Evolutionary conservation across 176 grass and related monocot species (phyloP).

Genomic region (Poa pratensis): DNA sequence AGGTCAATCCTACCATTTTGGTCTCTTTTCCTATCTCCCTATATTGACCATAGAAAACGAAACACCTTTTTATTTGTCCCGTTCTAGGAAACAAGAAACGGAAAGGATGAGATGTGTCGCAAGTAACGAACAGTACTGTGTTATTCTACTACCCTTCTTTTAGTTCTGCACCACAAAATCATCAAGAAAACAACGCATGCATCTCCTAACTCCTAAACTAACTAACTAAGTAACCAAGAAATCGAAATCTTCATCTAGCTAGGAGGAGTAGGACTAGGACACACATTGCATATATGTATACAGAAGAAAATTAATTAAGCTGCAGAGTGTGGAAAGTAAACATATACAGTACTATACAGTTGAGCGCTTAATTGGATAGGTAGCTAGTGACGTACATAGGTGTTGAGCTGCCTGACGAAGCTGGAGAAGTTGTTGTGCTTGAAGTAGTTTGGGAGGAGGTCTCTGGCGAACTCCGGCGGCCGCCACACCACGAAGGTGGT

Average conservation of each 20-base stretch:
- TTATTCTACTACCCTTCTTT: background rate
- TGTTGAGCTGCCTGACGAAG: constrained; percentile 99
- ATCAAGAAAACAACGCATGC: background rate
- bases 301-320: background rate
- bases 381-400: constrained; percentile 62
- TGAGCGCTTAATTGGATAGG: background rate
- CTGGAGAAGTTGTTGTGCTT: constrained; percentile 99
- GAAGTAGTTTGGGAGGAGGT: constrained; percentile 97
- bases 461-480: constrained; percentile 81
- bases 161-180: background rate
- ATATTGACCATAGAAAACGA: constrained; percentile 9
- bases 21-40: background rate
- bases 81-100: constrained; percentile 41
- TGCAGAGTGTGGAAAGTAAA: no score
- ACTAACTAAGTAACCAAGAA: background rate
- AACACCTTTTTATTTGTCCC: constrained; percentile 26
- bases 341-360: no score
- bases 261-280: background rate
- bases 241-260: background rate
- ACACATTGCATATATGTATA: background rate
- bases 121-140: constrained; percentile 21
- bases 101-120: background rate
- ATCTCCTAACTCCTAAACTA: background rate
- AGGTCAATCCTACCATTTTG: background rate
- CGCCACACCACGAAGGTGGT: constrained; percentile 95